Conservation (phyloP, 2,329 filamentous ascomycete genomes). For the Cytospora schulzeri region DNA sequence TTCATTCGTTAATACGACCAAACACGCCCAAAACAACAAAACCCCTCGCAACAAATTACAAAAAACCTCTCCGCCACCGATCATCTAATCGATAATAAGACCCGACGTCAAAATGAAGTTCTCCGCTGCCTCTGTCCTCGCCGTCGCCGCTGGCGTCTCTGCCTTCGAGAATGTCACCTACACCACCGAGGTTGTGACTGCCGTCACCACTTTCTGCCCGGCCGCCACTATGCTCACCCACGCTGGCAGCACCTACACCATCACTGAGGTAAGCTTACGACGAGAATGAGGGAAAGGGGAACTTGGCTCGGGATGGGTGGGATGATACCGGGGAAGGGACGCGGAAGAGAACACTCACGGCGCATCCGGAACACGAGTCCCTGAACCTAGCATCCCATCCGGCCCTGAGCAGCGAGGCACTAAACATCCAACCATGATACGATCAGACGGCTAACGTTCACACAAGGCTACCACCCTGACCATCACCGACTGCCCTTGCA, state of each 20-base stretch:
- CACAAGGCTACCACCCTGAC: conserved; percentile 67
- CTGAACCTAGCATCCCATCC: background rate
- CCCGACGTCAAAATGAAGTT: conserved; percentile 65
- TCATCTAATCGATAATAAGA: conserved; percentile 42
- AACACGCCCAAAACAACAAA: conserved; percentile 35
- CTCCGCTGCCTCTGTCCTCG: conserved; percentile 55
- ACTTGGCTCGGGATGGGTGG: conserved; percentile 1
- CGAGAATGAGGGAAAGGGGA: background rate
- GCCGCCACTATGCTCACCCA: conserved; percentile 64
- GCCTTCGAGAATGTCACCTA: conserved; percentile 52
- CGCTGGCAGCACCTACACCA: conserved; percentile 67
- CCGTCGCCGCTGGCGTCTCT: conserved; percentile 51
- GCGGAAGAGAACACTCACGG: background rate
- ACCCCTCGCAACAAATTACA: conserved; percentile 37
- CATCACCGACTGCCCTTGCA: conserved; percentile 74
- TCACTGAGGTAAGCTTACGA: conserved; percentile 57
- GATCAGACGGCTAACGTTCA: conserved; percentile 25
- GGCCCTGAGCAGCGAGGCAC: conserved; percentile 3
- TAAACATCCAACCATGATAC: conserved; percentile 20
- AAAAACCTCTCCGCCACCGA: conserved; percentile 33
- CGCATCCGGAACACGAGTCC: background rate
- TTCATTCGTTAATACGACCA: conserved; percentile 53
- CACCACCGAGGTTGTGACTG: conserved; percentile 67
- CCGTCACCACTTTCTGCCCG: conserved; percentile 74
- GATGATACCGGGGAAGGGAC: conserved; percentile 10